These are phyloP conservation scores for Dictyostelium firmibasis DNA, from an alignment of 78 protist genomes.

Conservation along the genomic window DNA sequence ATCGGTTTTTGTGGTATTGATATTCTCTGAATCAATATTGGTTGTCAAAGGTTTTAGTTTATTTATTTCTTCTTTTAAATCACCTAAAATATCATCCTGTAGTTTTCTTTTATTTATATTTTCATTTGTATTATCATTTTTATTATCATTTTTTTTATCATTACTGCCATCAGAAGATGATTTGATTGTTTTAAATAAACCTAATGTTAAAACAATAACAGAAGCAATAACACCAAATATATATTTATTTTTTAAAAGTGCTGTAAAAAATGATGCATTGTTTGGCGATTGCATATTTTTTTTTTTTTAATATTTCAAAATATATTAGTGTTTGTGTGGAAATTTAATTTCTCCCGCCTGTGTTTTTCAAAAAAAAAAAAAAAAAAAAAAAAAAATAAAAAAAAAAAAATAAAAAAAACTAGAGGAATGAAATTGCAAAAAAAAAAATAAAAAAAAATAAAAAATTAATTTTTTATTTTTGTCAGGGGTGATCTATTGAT, in stretches of 20 bases:
- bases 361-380: neutral
- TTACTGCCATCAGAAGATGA: neutral
- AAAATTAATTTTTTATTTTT: neutral
- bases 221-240: slow-evolving; percentile 10
- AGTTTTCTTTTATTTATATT: neutral
- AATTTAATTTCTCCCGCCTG: neutral
- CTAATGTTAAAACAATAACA: neutral
- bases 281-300: neutral
- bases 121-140: neutral
- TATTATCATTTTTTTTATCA: neutral
- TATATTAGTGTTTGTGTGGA: neutral
- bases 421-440: neutral
- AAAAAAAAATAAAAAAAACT: too few relatives aligned
- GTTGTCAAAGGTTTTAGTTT: neutral
- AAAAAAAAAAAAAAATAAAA: neutral
- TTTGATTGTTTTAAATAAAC: slow-evolving; percentile 8
- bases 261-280: neutral
- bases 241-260: neutral
- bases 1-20: neutral
- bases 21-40: neutral
- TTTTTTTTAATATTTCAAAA: neutral
- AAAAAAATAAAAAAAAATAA: neutral
- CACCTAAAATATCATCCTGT: neutral
- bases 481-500: too few relatives aligned
- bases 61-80: neutral